Evolutionary conservation across 2,329 filamentous ascomycete genomes (phyloP), one percentile per base, ranked within the genome.

Genomic region (Trichoderma oligosporum): DNA sequence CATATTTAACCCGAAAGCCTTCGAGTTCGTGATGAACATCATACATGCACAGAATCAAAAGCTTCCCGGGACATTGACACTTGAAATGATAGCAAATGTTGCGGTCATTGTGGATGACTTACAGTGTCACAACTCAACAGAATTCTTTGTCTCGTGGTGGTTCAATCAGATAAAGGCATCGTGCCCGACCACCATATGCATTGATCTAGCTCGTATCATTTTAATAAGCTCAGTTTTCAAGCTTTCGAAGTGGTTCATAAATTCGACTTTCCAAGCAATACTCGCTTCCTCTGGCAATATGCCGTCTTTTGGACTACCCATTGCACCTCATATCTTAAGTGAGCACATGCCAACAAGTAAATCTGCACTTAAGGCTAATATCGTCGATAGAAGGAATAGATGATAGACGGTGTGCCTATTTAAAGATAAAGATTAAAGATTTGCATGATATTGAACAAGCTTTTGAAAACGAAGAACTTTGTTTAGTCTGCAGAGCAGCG

Each of bases 31-130:
- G 2, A 48, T 65, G 57, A 58, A 38, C 14, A 63, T 64, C 29
- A 47, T 65, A 4, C 63, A 65, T 16, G 54, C 49, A 7, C 45
- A 65, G 16, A 59, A 54, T 1, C 45, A 55, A 1, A 12, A 54
- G 1, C 35, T 61, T 24, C 62, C 62, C 1, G 8, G 39, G 1
- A 7, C 3, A 3, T 16, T 64, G 6, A 46, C 27, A 5, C 12
- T 57, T 1, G 33, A 57, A 2, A 24, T 59, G 45, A 25, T 65
- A 5, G 61, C 62, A 7, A 41, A 41, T 7, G 56, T 65, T n/a
- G 35, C 63, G 2, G 52, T 57, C 14, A 18, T 64, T 6, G 61
- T 61, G 3, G 61, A 64, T 29, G 61, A 65, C 12, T 53, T 65
- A 45, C 38, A 60, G 46, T 65, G 63, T 31, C 58, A 60, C 27